Evolutionary conservation across 2,329 filamentous ascomycete species (phyloP), one percentile per base, ranked within the genome.

Genomic region (Arthrobotrys conoides): DNA sequence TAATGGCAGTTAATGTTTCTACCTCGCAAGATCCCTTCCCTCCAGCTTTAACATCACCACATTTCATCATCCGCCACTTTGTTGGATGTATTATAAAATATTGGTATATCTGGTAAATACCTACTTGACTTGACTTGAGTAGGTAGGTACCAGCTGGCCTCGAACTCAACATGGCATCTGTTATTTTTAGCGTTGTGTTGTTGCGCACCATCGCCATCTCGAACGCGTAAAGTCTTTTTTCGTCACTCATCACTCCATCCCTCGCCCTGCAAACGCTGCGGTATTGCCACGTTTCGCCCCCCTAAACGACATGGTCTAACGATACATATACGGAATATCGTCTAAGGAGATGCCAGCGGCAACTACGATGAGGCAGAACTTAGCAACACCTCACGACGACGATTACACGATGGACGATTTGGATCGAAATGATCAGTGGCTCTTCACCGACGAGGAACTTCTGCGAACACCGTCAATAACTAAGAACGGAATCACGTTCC

Each of bases 371-470:
- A 66, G 75, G 68, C 69, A 72, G 38, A 78, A 59, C 53, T 33
- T 78, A 57, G 75, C 68, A 68, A 55, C 68, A 38, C 55, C 63
- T 41, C 68, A 78, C 46, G 67, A 64, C 16, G 67, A 77, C 20
- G 55, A 78, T 33, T 44, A 71, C 75, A 72, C 51, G 68, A 78
- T 78, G 75, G 75, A 78, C 18, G 75, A 78, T 22, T 48, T 55
- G 12, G 75, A 78, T 41, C 44, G 53, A 36, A 75, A 75, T 49
- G 76, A 87, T 80, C 95, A 98, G 87, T 99, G 96, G 96, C 88
- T 93, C 70, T 98, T 97, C 84, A 93, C 91, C 14, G 88, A 92
- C 55, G 91, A 93, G 59, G 96, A 99, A 85, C 88, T 97, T 27
- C 86, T 89, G 67, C 92, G 91, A 83, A 92, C 93, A 5, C 96